These are phyloP conservation scores for Chrysanthemum makinoi DNA, from an alignment of 129 eudicot species.

Conservation along the genomic window DNA sequence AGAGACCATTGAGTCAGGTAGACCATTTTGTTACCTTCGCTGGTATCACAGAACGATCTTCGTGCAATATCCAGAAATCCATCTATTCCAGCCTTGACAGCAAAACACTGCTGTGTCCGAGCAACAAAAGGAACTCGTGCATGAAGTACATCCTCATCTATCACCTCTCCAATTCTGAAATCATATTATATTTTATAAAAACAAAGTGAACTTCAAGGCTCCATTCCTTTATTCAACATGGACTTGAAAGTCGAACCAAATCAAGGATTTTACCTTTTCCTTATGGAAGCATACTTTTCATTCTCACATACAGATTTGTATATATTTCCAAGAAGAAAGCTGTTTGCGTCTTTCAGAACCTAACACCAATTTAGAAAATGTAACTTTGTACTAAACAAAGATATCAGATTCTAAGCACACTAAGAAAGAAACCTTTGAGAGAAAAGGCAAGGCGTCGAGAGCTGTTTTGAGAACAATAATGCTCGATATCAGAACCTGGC, in stretches of 20 bases:
- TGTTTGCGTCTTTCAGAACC: slow-evolving; percentile 92
- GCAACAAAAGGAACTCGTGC: slow-evolving; percentile 97
- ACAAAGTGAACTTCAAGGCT: not conserved
- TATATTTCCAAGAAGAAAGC: slow-evolving; percentile 79
- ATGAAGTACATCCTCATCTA: slow-evolving; percentile 91
- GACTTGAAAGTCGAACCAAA: slow-evolving; percentile 3
- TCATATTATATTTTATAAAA: slow-evolving; percentile 3
- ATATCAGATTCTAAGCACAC: not conserved
- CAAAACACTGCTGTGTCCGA: slow-evolving; percentile 98
- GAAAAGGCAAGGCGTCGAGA: slow-evolving; percentile 88
- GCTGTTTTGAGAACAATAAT: slow-evolving; percentile 96
- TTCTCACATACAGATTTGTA: slow-evolving; percentile 81
- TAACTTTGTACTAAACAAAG: slow-evolving; percentile 9
- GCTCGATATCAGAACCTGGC: slow-evolving; percentile 85
- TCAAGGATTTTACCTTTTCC: slow-evolving; percentile 58
- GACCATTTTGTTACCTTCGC: slow-evolving; percentile 60
- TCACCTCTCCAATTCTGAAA: slow-evolving; percentile 87
- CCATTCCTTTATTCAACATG: slow-evolving; percentile 7
- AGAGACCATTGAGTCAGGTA: slow-evolving; percentile 11
- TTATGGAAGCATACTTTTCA: slow-evolving; percentile 71
- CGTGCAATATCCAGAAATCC: slow-evolving; percentile 92
- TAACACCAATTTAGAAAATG: slow-evolving; percentile 25
- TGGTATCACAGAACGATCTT: slow-evolving; percentile 93
- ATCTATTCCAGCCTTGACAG: slow-evolving; percentile 97
- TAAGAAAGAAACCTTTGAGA: slow-evolving; percentile 54